Evolutionary conservation across 1,139 yeast genomes (phyloP), one percentile per base, ranked within the genome.

Genomic region (Suhomyces coccinellae): DNA sequence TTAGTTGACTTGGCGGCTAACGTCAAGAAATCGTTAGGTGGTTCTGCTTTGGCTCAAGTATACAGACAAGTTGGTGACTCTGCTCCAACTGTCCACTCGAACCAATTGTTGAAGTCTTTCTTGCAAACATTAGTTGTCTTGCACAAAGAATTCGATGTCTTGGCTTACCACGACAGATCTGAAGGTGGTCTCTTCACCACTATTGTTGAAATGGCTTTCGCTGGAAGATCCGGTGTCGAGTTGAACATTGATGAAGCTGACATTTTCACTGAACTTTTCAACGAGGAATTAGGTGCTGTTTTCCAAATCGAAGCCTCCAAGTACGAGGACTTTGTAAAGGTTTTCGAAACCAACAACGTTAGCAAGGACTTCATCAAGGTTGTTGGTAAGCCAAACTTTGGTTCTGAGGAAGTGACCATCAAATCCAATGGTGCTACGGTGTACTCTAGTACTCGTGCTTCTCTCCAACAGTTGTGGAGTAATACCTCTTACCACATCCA

Each of bases 121-220:
- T 75, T 93, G 61, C 73, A 78, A 49, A 73, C 95, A 10, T 70
- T 89, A 52, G 76, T 86, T 50, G 78, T 73, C 16, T 76, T 95
- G 57, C 99, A 95, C 65, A 75, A 79, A 58, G 62, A 72, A 38
- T 73, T 81, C 42, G 77, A 79, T 46, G 95, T 95, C 15, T 75
- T 85, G 59, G 89, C 98, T 9, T 95, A 95, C 71, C 99, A 95
- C 62, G 99, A 95, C 67, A 79, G 95, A 62, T 88, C 97, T 17
- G 99, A 95, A 66, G 99, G 99, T 77, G 99, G 99, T 61, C 75
- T 91, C 58, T 71, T 91, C 50, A 83, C 87, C 41, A 85, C 99
- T 9, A 72, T 87, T 40, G 71, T 86, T 35, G 99, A 95, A 71
- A 93, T 95, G 99, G 95, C 97, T 1, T 95, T 95, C 71, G 96